Base-by-base conservation (phyloP, 345 rosid genomes). In the Gynandropsis gynandra region DNA sequence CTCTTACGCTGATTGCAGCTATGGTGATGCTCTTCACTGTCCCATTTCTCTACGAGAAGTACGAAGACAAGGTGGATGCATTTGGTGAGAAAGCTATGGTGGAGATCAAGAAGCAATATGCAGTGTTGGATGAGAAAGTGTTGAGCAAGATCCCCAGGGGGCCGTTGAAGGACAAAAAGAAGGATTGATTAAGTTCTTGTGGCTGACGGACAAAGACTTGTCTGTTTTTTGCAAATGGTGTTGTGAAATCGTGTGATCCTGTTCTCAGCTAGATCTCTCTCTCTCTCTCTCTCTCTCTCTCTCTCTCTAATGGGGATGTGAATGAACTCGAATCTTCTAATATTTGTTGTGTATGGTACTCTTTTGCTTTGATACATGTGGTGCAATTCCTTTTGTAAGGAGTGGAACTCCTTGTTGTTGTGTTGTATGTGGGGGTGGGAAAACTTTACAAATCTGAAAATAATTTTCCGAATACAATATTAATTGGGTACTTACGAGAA, bases 41-140 rank as follows among this genome's bases (percentile, higher is more conserved):
- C 5, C 98, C 97, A 0, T 75, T 83, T 41, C 31, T 76, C 10
- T 92, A 92, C 14, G 97, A 92, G 82, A 88, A 78, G 61, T 85
- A 79, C 4, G 98, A 83, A 54, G 95, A 92, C 70, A 65, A 83
- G 62, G 74, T 87, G 2, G 98, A 92, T 56, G 70, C 82, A 3
- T 76, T 79, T 46, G 77, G 76, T 16, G 94, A 85, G 85, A 92
- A 83, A 72, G 94, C 87, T 17, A 47, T 72, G 63, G 50, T 63
- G 3, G 84, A 85, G 81, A 56, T 85, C 63, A 92, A 77, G 83
- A 92, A 78, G 76, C 95, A 81, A 64, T 92, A 78, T 20, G 78
- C 74, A 15, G 85, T 80, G 18, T 65, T 92, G 48, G 87, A 87
- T 54, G 81, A 66, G 32, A 92, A 87, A 82, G 80, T 74, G 51